A percentile compares a stretch with the other conserved stretches of the same genome.
Evolutionary conservation across 202 grass and related monocot species (phyloP).

Genomic region (Setaria italica): DNA sequence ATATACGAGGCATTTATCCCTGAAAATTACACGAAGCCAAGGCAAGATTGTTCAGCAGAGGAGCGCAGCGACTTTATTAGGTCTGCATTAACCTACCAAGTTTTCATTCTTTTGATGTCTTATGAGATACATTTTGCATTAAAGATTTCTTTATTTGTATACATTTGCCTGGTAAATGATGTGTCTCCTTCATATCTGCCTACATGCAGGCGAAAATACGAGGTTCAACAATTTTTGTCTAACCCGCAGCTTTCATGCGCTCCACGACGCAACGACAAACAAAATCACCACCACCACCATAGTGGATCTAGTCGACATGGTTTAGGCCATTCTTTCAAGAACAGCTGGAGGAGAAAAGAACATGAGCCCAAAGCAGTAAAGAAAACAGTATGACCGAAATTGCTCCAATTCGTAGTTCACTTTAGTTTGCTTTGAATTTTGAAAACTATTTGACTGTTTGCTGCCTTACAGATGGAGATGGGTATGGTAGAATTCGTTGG

Average conservation of each 20-base stretch:
- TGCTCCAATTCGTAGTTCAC: conserved; percentile 9
- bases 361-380: conserved; percentile 68
- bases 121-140: not conserved
- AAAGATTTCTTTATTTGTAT: not conserved
- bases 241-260: conserved; percentile 47
- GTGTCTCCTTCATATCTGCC: conserved; percentile 19
- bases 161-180: conserved; percentile 28
- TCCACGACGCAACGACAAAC: conserved; percentile 48
- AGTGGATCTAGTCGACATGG: conserved; percentile 60
- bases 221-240: conserved; percentile 76
- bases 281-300: conserved; percentile 53
- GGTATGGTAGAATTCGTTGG: conserved; percentile 97
- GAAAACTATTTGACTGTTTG: conserved; percentile 23
- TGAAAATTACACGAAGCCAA: conserved; percentile 70
- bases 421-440: conserved; percentile 19
- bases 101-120: conserved; percentile 19
- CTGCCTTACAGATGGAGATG: conserved; percentile 58
- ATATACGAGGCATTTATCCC: conserved; percentile 88
- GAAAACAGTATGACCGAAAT: conserved; percentile 54
- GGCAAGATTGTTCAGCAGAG: conserved; percentile 73
- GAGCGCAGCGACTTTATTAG: conserved; percentile 84
- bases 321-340: conserved; percentile 77
- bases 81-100: conserved; percentile 37
- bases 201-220: conserved; percentile 82
- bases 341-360: conserved; percentile 95